Percentiles rank a stretch among this genome's conserved stretches.
Evolutionary conservation across 495 filamentous ascomycete genomes (phyloP).

Genomic region (Penicillium argentinense): DNA sequence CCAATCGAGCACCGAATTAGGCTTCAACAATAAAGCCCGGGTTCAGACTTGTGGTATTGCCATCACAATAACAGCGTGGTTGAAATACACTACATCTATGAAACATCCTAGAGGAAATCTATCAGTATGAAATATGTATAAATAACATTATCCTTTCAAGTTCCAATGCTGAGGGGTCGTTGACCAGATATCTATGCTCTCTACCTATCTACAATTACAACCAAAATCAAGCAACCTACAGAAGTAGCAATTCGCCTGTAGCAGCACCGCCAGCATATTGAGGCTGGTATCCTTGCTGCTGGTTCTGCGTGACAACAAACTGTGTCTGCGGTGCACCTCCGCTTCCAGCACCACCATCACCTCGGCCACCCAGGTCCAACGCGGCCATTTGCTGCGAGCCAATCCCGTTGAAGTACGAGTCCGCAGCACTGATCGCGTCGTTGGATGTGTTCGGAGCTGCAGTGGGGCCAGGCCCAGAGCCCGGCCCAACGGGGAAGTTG

Average conservation of each 20-base stretch:
- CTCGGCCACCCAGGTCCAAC: constrained; percentile 57
- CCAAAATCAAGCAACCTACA: constrained; percentile 27
- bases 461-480: constrained; percentile 9
- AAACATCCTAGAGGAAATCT: too few relatives aligned
- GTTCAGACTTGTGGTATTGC: too few relatives aligned
- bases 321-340: constrained; percentile 44
- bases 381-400: constrained; percentile 70
- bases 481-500: constrained; percentile 13
- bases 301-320: constrained; percentile 56
- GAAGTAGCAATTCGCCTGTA: constrained; percentile 49
- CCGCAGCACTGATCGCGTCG: constrained; percentile 74
- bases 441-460: constrained; percentile 19
- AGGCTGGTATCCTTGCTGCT: constrained; percentile 52
- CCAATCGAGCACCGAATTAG: too few relatives aligned
- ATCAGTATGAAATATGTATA: background rate
- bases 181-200: constrained; percentile 8
- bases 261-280: constrained; percentile 48
- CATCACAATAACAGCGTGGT: too few relatives aligned
- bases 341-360: constrained; percentile 35
- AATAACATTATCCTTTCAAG: constrained; percentile 5
- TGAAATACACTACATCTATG: too few relatives aligned
- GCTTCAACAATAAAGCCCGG: too few relatives aligned
- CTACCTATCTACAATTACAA: constrained; percentile 32
- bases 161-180: constrained; percentile 12
- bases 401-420: constrained; percentile 78